Evolutionary conservation across 2,329 filamentous ascomycete genomes (phyloP), one percentile per base, ranked within the genome.

Genomic region (Aspergillus brasiliensis): DNA sequence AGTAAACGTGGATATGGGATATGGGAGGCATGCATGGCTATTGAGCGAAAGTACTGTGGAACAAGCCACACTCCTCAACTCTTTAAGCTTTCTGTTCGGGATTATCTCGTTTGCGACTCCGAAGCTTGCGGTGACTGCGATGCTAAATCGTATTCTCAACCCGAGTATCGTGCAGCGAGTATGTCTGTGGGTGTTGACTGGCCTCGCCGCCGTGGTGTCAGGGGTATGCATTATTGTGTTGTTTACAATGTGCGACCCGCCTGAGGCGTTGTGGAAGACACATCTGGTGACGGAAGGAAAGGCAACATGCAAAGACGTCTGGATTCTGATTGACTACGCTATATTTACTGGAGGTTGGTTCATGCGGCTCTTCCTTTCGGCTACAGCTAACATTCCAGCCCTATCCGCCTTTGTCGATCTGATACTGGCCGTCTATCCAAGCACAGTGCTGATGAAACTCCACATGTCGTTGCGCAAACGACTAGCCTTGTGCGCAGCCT

Each of bases 221-320:
- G 57, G 75, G 0, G 69, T 70, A 7, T 77, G 73, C 44, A 71
- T 81, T 17, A 61, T 80, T 15, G 71, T 81, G 5, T 63, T 81
- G 1, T 78, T 81, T 40, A 77, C 73, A 1, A 78, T 78, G 59
- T 83, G 81, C 65, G 68, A 67, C 2, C 81, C 81, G 0, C 62
- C 69, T 0, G 51, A 57, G 23, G 75, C 78, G 0, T 69, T 77
- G 21, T 83, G 81, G 81, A 65, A 76, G 25, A 61, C 57, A 6
- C 55, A 51, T 69, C 56, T 68, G 8, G 53, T 62, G 5, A 72
- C 17, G 64, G 67, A 2, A 68, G 76, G 46, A 2, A 66, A 69
- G 13, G 76, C 73, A 3, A 73, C 42, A 5, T 82, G 75, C 65
- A 75, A 72, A 67, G 70, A 69, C 62, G 68, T 60, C 15, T 53